Percentiles rank a stretch among this genome's conserved stretches.
Conservation (phyloP, 192 early-diverging fungal species). For the Lobulomyces angularis region DNA sequence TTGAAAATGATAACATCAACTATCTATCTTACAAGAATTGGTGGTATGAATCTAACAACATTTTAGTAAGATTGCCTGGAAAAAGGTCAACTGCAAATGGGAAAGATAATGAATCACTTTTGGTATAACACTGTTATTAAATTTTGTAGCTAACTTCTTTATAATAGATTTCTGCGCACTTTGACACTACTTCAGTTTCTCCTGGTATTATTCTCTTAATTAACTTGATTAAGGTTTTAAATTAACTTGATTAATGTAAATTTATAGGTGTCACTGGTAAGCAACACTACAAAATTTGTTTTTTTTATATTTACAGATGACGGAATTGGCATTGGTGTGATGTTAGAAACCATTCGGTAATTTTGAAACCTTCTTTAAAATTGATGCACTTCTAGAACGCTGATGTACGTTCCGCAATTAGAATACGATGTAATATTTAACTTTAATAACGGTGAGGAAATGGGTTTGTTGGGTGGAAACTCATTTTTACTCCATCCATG, state of each 20-base stretch:
- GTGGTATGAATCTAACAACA: conserved; percentile 26
- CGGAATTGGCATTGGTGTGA: conserved; percentile 23
- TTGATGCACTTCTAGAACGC: conserved; percentile 1
- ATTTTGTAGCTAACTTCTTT: too few species aligned
- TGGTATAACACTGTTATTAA: too few species aligned
- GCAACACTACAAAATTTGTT: too few species aligned
- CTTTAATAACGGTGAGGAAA: conserved; percentile 38
- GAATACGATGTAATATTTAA: conserved; percentile 21
- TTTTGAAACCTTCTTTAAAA: background rate
- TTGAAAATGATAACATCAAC: too few species aligned
- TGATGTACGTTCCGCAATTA: conserved; percentile 9
- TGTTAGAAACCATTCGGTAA: conserved; percentile 23
- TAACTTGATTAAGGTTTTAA: too few species aligned
- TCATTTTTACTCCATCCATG: conserved; percentile 27
- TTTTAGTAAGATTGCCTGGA: conserved; percentile 10
- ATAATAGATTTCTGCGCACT: conserved; percentile 27
- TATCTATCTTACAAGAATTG: too few species aligned
- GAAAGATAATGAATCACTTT: too few species aligned
- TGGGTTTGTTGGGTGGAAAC: conserved; percentile 19
- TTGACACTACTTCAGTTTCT: conserved; percentile 20
- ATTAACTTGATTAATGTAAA: too few species aligned
- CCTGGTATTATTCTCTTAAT: too few species aligned
- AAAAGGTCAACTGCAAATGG: conserved; percentile 4
- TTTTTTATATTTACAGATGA: too few species aligned
- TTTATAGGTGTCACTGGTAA: too few species aligned